Base-by-base conservation (phyloP, 768 basidiomycete species). In the Cystobasidium ongulense region DNA sequence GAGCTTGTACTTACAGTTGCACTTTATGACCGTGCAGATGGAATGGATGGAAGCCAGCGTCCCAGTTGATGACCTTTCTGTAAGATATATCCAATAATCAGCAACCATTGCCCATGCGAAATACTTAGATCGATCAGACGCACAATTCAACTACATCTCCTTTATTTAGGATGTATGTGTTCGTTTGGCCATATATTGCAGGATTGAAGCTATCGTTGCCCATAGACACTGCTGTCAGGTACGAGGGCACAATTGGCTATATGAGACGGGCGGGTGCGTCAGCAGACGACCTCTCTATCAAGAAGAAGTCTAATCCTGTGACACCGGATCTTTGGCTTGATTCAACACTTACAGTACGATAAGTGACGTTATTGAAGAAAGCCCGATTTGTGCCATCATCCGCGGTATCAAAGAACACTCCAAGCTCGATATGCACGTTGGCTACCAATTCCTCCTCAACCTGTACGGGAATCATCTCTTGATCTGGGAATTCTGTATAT, bases 331-430 rank as follows among this genome's bases (percentile, higher is more conserved):
- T n/a, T 29, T 5, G 52, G n/a, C 21, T 8, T 10, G 8, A n/a
- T 8, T 54, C 7, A 39, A 17, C 8, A 23, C 57, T 59, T 27
- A 59, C 57, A 29, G 57, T 67, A 7, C 43, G 78, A 78, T 80
- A 84, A 36, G 83, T 84, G 75, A 89, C 82, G 62, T 83, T 81
- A 78, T 91, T 88, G 81, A 90, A 88, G 83, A 85, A 87, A n/a
- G 86, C 92, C 74, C 83, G 88, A 82, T 93, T 94, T 31, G 88
- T 89, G 33, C 92, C 92, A 78, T 93, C 88, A 76, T 85, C 82
- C 86, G 57, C 41, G 1, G 92, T 92, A 79, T 89, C 87, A 81
- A 97, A 97, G 68, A 81, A 82, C 53, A 89, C 86, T 77, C 88
- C 86, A 68, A 97, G 85, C 73, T 86, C 85, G 78, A 90, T 84